Conservation (phyloP, 805 yeast genomes). For the Candida fluviatilis region DNA sequence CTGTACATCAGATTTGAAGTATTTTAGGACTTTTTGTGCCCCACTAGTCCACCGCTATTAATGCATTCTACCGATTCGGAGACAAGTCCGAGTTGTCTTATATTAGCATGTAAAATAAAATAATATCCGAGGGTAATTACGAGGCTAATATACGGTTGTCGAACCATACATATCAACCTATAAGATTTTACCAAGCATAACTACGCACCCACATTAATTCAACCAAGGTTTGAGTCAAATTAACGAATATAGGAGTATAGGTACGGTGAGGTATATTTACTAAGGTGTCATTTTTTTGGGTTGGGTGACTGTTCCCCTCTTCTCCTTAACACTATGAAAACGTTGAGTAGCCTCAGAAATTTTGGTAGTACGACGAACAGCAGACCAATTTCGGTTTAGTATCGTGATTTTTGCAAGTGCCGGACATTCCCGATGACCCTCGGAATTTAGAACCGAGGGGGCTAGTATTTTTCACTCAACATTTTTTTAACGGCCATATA, state of each 20-base stretch:
- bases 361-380: too few species aligned
- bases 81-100: conserved; percentile 1
- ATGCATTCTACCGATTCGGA: neutral
- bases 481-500: conserved; percentile 3
- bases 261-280: too few species aligned
- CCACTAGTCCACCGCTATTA: neutral
- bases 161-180: too few species aligned
- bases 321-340: conserved; percentile 1
- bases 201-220: too few species aligned
- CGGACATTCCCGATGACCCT: neutral
- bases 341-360: conserved; percentile 2
- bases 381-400: too few species aligned
- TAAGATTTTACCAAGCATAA: too few species aligned
- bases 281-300: neutral
- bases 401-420: neutral
- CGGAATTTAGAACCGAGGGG: conserved; percentile 1
- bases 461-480: conserved; percentile 4
- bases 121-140: neutral
- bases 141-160: neutral
- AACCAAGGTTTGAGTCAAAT: too few species aligned
- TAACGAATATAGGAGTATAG: too few species aligned
- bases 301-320: neutral
- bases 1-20: conserved; percentile 1
- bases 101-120: too few species aligned
- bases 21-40: conserved; percentile 5